These are phyloP conservation scores for Talaromyces verruculosus DNA, from an alignment of 2,329 filamentous ascomycete genomes.

Conservation along the genomic window DNA sequence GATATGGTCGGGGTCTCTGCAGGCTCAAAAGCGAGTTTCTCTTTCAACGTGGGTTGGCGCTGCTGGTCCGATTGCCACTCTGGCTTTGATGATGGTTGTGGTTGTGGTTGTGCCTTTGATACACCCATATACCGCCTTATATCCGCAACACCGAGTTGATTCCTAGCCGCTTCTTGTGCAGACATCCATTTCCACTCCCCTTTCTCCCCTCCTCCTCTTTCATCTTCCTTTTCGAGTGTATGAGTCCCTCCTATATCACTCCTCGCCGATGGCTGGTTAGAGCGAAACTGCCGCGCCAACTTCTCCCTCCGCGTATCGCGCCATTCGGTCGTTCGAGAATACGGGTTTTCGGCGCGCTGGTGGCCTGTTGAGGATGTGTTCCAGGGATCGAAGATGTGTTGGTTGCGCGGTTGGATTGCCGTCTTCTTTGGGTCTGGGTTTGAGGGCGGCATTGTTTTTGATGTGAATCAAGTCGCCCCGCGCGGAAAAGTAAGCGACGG, in stretches of 20 bases:
- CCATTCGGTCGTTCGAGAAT: conserved; percentile 67
- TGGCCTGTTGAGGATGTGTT: conserved; percentile 76
- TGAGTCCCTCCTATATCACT: background rate
- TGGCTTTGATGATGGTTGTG: background rate
- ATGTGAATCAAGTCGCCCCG: background rate
- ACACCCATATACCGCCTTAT: conserved; percentile 50
- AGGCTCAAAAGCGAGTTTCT: background rate
- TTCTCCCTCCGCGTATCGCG: conserved; percentile 68
- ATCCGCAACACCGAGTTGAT: conserved; percentile 36
- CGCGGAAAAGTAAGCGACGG: background rate
- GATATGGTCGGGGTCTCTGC: background rate
- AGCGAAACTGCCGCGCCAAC: conserved; percentile 67
- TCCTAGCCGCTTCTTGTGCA: conserved; percentile 29
- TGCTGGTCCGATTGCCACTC: background rate
- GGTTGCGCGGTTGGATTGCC: conserved; percentile 1
- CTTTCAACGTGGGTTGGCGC: background rate
- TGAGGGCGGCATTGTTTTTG: background rate
- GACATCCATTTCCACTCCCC: conserved; percentile 53
- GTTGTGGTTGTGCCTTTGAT: conserved; percentile 34
- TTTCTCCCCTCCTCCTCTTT: conserved; percentile 51
- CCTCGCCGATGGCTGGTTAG: conserved; percentile 46
- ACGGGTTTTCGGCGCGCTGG: conserved; percentile 69
- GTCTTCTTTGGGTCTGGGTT: background rate
- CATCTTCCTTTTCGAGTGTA: background rate
- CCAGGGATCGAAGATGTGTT: conserved; percentile 42